Percentiles rank a stretch among this genome's conserved stretches.
phyloP scores from a whole-genome alignment of 2,329 filamentous ascomycete species.

The Apiospora kogelbergensis region DNA sequence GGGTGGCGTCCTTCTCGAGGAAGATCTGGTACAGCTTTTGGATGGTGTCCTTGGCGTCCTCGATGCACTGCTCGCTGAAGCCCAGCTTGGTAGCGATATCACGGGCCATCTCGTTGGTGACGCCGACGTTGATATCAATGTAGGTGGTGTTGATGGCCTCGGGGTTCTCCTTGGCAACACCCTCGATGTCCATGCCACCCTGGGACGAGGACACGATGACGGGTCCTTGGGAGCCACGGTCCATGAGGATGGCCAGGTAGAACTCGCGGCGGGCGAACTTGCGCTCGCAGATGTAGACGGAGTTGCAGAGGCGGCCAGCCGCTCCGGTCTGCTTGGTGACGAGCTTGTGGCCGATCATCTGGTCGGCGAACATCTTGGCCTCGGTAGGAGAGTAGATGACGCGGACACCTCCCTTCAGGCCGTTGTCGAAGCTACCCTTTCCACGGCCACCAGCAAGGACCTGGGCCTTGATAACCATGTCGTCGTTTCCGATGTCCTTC shows the following conservation, averaged over 20 bases:
- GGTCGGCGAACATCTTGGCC: constrained; percentile 95
- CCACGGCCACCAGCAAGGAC: constrained; percentile 96
- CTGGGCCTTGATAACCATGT: constrained; percentile 99
- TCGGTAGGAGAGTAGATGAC: constrained; percentile 97
- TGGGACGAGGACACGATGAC: constrained; percentile 98
- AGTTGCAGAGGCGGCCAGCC: constrained; percentile 88
- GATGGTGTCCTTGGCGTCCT: constrained; percentile 93
- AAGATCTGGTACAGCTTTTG: constrained; percentile 99
- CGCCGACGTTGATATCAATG: constrained; percentile 90
- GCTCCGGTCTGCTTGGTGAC: constrained; percentile 99
- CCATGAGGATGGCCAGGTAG: constrained; percentile 98
- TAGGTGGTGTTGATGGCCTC: constrained; percentile 93
- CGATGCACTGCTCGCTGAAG: constrained; percentile 96
- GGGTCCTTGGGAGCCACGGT: constrained; percentile 84
- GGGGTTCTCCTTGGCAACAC: constrained; percentile 95
- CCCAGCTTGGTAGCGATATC: constrained; percentile 89
- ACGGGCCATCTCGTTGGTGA: constrained; percentile 91
- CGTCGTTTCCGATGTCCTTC: constrained; percentile 86
- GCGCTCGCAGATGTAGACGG: constrained; percentile 99
- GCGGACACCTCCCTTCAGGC: constrained; percentile 96
- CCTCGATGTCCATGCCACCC: constrained; percentile 99
- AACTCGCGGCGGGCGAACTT: constrained; percentile 99
- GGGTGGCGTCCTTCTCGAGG: constrained; percentile 95
- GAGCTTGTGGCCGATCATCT: constrained; percentile 99
- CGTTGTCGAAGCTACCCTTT: constrained; percentile 97